Evolutionary conservation across 2,329 filamentous ascomycete species (phyloP).

Genomic region (Achaetomium macrosporum): DNA sequence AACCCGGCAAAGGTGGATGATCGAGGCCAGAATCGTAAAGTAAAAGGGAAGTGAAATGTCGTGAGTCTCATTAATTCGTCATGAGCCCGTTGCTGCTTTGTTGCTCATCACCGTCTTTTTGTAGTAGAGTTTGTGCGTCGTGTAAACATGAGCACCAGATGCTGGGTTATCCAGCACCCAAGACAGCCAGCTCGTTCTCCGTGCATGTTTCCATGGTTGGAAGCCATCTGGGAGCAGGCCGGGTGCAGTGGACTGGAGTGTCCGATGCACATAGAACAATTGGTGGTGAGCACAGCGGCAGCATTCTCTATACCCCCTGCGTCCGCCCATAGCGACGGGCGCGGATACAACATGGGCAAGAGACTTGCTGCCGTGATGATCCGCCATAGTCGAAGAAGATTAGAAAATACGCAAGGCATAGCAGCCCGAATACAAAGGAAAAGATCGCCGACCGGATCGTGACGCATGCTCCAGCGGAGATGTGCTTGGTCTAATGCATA

Average conservation of each 20-base stretch:
- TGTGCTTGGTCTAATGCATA: conserved; percentile 7
- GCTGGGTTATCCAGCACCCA: conserved; percentile 16
- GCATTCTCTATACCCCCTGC: conserved; percentile 3
- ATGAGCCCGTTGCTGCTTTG: not conserved
- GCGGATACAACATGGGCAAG: not conserved
- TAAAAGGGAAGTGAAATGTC: conserved; percentile 12
- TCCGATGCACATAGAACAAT: conserved; percentile 11
- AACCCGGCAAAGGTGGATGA: conserved; percentile 3
- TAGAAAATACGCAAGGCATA: conserved; percentile 5
- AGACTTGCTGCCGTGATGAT: conserved; percentile 1
- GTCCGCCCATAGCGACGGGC: not conserved
- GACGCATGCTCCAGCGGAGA: conserved; percentile 1
- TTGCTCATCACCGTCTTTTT: conserved; percentile 4
- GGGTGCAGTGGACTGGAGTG: conserved; percentile 1
- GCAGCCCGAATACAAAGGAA: not conserved
- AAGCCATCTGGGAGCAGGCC: not conserved
- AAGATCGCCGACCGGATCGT: conserved; percentile 5
- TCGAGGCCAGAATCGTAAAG: not conserved
- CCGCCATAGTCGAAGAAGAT: conserved; percentile 5
- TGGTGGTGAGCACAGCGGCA: conserved; percentile 2
- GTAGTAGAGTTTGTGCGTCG: not conserved
- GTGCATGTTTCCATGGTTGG: conserved; percentile 1
- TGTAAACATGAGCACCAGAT: conserved; percentile 12
- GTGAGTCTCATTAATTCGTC: conserved; percentile 17
- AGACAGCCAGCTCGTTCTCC: conserved; percentile 4